Conservation (phyloP, 148 eudicot species). For the Euryodendron excelsum region DNA sequence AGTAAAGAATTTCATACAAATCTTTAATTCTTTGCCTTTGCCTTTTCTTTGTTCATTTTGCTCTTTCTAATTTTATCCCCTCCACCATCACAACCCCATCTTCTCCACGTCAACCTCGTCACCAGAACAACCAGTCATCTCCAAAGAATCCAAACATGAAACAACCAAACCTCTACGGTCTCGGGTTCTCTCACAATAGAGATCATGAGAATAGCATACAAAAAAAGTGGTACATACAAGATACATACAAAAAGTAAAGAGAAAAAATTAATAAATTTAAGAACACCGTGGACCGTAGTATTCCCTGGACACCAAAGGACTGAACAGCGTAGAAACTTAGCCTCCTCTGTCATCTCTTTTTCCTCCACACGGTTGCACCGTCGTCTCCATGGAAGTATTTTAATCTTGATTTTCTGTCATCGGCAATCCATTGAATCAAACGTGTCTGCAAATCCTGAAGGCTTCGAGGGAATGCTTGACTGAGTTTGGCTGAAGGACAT, state of each 20-base stretch:
- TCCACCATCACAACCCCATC: neutral
- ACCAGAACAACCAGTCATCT: neutral
- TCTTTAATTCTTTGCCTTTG: neutral
- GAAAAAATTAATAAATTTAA: no score
- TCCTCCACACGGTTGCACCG: neutral
- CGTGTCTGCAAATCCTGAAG: conserved; percentile 41
- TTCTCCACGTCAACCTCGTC: neutral
- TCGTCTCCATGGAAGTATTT: no score
- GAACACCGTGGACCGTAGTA: no score
- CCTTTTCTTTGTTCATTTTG: neutral
- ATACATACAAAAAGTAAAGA: neutral
- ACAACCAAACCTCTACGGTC: no score
- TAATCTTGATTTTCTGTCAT: conserved; percentile 9
- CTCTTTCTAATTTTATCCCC: neutral
- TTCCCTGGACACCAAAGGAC: no score
- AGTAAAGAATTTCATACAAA: neutral
- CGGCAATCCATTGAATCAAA: conserved; percentile 41
- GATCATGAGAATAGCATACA: neutral
- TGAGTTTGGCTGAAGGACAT: conserved; percentile 31
- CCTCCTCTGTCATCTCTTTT: neutral
- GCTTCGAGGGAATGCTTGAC: conserved; percentile 43
- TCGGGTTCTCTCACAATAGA: no score
- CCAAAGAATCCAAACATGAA: neutral
- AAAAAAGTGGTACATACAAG: neutral
- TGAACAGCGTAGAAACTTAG: no score